Conservation (phyloP, 2,329 filamentous ascomycete genomes). For the Epichloe hybrida region DNA sequence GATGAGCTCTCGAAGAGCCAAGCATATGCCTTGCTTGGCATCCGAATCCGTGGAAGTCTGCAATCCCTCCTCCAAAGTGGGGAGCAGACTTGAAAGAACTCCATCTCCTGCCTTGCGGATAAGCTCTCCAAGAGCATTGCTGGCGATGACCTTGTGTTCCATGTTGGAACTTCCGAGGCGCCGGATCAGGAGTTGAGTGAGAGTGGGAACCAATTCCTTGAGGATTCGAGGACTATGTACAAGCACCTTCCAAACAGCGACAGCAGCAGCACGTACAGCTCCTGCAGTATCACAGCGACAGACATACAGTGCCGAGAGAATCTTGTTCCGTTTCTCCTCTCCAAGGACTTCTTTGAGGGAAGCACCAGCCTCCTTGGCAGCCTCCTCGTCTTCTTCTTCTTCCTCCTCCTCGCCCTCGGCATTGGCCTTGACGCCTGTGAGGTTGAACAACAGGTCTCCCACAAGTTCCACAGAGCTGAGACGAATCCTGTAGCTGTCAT, state of each 20-base stretch:
- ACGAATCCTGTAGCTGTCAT: constrained; percentile 94
- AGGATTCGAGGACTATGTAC: constrained; percentile 84
- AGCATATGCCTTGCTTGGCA: constrained; percentile 92
- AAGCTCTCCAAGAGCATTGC: constrained; percentile 89
- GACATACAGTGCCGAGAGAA: constrained; percentile 92
- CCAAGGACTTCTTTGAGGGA: constrained; percentile 92
- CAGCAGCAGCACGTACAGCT: constrained; percentile 76
- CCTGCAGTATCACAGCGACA: constrained; percentile 94
- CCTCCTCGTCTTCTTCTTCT: constrained; percentile 50
- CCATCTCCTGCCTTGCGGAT: constrained; percentile 95
- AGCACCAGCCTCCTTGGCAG: constrained; percentile 71
- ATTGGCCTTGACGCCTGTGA: constrained; percentile 81
- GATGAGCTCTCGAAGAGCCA: constrained; percentile 88
- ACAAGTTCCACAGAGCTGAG: constrained; percentile 97
- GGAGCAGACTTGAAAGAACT: constrained; percentile 74
- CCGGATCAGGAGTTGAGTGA: constrained; percentile 88
- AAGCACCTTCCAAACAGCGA: constrained; percentile 92
- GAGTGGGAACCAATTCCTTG: constrained; percentile 87
- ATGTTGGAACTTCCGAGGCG: constrained; percentile 90
- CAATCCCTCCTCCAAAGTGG: constrained; percentile 83
- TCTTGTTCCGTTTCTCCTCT: constrained; percentile 92
- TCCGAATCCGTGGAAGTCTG: constrained; percentile 81
- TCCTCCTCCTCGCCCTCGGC: constrained; percentile 62
- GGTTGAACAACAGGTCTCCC: constrained; percentile 91
- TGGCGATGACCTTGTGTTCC: constrained; percentile 98